A percentile compares a stretch with the other conserved stretches of the same genome.
Conservation (phyloP, 1,284 basidiomycete species). For the Phellopilus nigrolimitatus region DNA sequence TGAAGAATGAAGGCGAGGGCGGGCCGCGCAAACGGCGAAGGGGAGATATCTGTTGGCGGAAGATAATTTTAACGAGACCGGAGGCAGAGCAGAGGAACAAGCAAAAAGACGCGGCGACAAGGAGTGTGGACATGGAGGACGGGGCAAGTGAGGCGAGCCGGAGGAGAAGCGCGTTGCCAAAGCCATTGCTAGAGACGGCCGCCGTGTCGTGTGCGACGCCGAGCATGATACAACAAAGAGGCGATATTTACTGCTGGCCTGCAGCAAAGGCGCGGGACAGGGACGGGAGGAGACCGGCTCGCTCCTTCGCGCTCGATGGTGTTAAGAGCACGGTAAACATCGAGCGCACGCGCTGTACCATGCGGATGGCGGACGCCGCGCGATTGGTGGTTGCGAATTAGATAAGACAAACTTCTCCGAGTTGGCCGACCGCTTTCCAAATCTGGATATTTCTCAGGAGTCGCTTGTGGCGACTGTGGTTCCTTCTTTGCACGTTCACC, state of each 20-base stretch:
- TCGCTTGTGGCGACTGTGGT: too few species aligned
- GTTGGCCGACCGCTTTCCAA: too few species aligned
- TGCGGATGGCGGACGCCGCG: neutral
- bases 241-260: constrained; percentile 10
- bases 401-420: too few species aligned
- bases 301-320: too few species aligned
- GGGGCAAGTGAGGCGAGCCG: neutral
- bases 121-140: neutral
- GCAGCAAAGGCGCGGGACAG: constrained; percentile 2
- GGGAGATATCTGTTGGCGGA: constrained; percentile 34
- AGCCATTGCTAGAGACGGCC: neutral
- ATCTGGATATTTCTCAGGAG: too few species aligned
- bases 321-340: too few species aligned
- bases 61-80: constrained; percentile 30
- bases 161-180: neutral
- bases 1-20: constrained; percentile 40
- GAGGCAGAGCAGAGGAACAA: constrained; percentile 29
- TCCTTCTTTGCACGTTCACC: too few species aligned
- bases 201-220: neutral
- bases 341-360: too few species aligned
- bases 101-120: constrained; percentile 15
- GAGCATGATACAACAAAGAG: constrained; percentile 1
- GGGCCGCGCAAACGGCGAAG: constrained; percentile 37
- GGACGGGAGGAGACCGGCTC: neutral
- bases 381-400: too few species aligned